phyloP scores from a whole-genome alignment of 106 monocot genomes.

The Triglochin maritima region DNA sequence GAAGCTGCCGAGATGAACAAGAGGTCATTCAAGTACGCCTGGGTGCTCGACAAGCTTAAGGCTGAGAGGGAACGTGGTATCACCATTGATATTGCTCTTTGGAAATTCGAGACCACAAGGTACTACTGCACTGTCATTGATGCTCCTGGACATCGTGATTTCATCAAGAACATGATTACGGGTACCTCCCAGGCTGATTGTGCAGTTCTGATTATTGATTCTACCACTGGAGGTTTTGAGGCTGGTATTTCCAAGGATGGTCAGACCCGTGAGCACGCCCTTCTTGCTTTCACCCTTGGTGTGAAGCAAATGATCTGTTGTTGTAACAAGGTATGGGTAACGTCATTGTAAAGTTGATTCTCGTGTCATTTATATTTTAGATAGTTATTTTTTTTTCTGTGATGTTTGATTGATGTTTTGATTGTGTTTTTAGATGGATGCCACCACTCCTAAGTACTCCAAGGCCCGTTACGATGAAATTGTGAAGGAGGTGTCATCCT shows the following conservation, averaged over 20 bases:
- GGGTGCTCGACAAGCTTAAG: constrained; percentile 6
- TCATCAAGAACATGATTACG: constrained; percentile 8
- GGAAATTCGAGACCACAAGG: constrained; percentile 5
- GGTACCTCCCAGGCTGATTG: constrained; percentile 1
- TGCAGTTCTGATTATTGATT: too few species aligned
- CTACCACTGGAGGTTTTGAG: too few species aligned
- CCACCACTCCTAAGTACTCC: constrained; percentile 4
- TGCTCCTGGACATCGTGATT: background rate
- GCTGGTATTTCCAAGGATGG: too few species aligned
- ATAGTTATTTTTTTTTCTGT: too few species aligned
- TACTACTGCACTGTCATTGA: constrained; percentile 6
- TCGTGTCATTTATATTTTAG: too few species aligned
- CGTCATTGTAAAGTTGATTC: too few species aligned
- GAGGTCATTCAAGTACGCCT: constrained; percentile 8
- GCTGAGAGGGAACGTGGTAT: constrained; percentile 7
- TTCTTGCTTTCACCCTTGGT: too few species aligned
- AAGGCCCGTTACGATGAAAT: constrained; percentile 4
- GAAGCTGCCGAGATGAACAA: constrained; percentile 12
- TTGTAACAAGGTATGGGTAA: too few species aligned
- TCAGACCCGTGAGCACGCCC: too few species aligned
- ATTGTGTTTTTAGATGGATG: background rate
- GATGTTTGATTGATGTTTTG: too few species aligned
- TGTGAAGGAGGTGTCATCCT: constrained; percentile 7
- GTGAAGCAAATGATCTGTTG: too few species aligned
- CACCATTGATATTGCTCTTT: constrained; percentile 6